These are phyloP conservation scores for Venturia nashicola DNA, from an alignment of 2,329 filamentous ascomycete genomes.

Conservation along the genomic window DNA sequence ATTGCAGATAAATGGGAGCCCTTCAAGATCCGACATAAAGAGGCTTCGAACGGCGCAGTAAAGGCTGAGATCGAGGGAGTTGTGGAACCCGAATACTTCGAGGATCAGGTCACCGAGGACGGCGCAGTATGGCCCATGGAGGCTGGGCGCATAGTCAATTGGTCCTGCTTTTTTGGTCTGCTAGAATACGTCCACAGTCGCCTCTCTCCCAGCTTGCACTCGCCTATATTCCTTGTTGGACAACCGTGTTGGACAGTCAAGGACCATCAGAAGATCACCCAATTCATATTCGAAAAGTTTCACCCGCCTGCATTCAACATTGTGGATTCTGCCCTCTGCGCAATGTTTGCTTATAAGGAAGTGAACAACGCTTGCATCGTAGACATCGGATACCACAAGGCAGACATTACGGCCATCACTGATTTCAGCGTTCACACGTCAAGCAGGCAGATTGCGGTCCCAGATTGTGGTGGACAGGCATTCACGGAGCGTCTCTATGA, in stretches of 20 bases:
- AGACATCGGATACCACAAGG: conserved; percentile 85
- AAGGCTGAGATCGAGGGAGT: conserved; percentile 20
- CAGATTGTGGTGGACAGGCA: conserved; percentile 70
- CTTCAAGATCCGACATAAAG: conserved; percentile 55
- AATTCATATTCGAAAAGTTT: conserved; percentile 96
- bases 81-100: conserved; percentile 47
- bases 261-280: conserved; percentile 76
- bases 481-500: conserved; percentile 65
- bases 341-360: conserved; percentile 8
- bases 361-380: conserved; percentile 70
- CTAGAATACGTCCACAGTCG: conserved; percentile 84
- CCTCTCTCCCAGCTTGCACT: conserved; percentile 85
- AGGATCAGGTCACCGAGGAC: conserved; percentile 77
- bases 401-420: conserved; percentile 80
- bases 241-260: conserved; percentile 83
- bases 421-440: conserved; percentile 67
- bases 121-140: conserved; percentile 79
- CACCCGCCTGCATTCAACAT: conserved; percentile 85
- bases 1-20: conserved; percentile 73
- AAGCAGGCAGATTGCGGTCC: conserved; percentile 46
- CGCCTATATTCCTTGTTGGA: conserved; percentile 79
- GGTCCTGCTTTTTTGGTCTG: conserved; percentile 87
- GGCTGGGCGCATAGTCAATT: conserved; percentile 75
- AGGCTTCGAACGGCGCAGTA: conserved; percentile 13
- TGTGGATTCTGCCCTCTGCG: conserved; percentile 81